These are phyloP conservation scores for Eucommia ulmoides DNA, from an alignment of 257 asterid genomes.

Conservation along the genomic window DNA sequence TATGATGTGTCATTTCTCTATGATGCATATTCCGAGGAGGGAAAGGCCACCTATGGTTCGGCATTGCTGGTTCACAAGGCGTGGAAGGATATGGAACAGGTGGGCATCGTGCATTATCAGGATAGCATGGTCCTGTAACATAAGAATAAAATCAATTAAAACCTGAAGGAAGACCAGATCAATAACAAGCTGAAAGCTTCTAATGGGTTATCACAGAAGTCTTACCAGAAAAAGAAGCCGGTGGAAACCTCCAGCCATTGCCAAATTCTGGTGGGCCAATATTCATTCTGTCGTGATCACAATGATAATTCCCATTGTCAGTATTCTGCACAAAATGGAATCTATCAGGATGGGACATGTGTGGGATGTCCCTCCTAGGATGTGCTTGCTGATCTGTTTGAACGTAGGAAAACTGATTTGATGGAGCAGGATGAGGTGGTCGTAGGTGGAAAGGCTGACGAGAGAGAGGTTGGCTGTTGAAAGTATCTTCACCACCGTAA, in stretches of 20 bases:
- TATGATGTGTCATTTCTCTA: constrained; percentile 44
- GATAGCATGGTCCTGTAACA: constrained; percentile 55
- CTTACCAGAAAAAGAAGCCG: constrained; percentile 61
- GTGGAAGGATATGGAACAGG: constrained; percentile 37
- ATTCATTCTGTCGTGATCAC: constrained; percentile 48
- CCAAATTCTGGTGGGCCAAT: constrained; percentile 34
- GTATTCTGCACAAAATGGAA: constrained; percentile 32
- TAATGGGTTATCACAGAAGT: not conserved
- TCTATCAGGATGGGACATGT: constrained; percentile 45
- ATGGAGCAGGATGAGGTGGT: constrained; percentile 88
- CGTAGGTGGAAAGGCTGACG: constrained; percentile 53
- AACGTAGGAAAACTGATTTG: constrained; percentile 76
- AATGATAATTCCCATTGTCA: constrained; percentile 41
- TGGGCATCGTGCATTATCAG: constrained; percentile 39
- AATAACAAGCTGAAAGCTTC: not conserved
- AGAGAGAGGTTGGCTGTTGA: constrained; percentile 26
- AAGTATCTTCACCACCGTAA: constrained; percentile 20
- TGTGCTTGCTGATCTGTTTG: constrained; percentile 45
- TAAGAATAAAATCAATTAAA: constrained; percentile 7
- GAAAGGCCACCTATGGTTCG: constrained; percentile 46
- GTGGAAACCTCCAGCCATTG: constrained; percentile 24
- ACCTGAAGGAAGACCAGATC: not conserved
- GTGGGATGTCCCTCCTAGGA: constrained; percentile 40
- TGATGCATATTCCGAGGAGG: constrained; percentile 52
- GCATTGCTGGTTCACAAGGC: constrained; percentile 46